Base-by-base conservation (phyloP, 176 grass and related monocot species). In the Aechmea fasciata region DNA sequence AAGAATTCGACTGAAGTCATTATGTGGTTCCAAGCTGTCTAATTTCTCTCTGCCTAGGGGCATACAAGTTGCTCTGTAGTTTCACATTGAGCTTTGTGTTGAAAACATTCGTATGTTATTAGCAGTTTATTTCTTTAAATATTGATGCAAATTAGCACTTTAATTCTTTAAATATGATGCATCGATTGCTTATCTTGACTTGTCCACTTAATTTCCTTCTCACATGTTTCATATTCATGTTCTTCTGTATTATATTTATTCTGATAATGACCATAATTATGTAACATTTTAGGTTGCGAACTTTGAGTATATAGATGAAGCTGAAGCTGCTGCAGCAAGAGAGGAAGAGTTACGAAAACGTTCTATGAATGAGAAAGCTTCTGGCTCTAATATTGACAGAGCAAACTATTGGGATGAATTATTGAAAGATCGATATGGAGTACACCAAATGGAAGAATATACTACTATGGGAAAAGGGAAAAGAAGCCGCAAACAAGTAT, bases 391-490 rank as follows among this genome's bases (percentile, higher is more conserved):
- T 18, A 67, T 83, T 13, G 49, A 63, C 70, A 90, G 80, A 77
- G 75, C 84, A 67, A 93, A 83, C 76, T 99, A 82, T 51, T 99
- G 95, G 95, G 95, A 90, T 75, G 87, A 94, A 64, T 72, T 99
- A 69, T 84, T 99, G 64, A 93, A 88, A 59, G 87, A 94, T 65
- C 81, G 41, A 88, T 84, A 80, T 22, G 87, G 84, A 80, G 95
- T 84, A 47, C 69, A 88, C 75, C 79, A 99, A 84, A 71, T 93
- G 77, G 95, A 99, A 86, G 90, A 94, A 73, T 70, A 89, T 78
- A 94, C 84, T 19, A 64, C 87, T 72, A 94, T 99, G 95, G 95
- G 95, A 48, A 99, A 99, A 81, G 95, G 95, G 57, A 99, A 99
- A 90, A 87, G 95, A 77, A 94, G 90, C 75, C 89, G 95, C 66